Evolutionary conservation across 78 protist genomes (phyloP), one percentile per base, ranked within the genome.

Genomic region (Cavenderia fasciculata): DNA sequence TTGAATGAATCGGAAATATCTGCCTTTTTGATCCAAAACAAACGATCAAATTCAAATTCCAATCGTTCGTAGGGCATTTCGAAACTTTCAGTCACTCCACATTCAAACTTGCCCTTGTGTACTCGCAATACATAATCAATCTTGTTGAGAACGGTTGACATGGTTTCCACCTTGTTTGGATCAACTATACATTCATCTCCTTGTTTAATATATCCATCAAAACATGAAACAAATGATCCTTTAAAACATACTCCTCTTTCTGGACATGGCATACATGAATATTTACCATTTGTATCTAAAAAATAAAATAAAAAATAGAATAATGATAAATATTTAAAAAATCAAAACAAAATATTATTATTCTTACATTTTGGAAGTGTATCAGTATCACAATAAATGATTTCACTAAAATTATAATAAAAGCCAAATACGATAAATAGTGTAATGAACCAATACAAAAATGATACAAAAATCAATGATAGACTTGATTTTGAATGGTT

Each of bases 331-430:
- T 0, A 4, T 29, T 18, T 31, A 69, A 47, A 46, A 12, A 69
- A 44, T 38, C 25, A 29, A 69, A 41, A 2, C 21, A 25, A 62
- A 36, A 34, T 14, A 12, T n/a, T 7, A 41, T 40, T 36, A 69
- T 46, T 69, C 62, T 71, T 71, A 71, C 78, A 49, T 57, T 47
- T 23, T 34, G 74, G 74, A 34, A 66, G 6, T 10, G 40, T 23
- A 29, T 57, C 76, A 34, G 76, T 65, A 29, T 79, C 76, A 79
- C 88, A 79, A 54, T 65, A 79, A n/a, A 25, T 65, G 25, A 66
- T 19, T 18, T 54, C 69, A 10, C 54, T 49, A 51, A 52, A 79
- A 40, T 34, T 47, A 66, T 65, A 65, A 66, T 27, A 66, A 33
- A 65, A 79, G n/a, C 38, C 23, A 18, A 54, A 33, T 4, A 79